Base-by-base conservation (phyloP, 2,329 filamentous ascomycete genomes). In the Thelonectria olida region DNA sequence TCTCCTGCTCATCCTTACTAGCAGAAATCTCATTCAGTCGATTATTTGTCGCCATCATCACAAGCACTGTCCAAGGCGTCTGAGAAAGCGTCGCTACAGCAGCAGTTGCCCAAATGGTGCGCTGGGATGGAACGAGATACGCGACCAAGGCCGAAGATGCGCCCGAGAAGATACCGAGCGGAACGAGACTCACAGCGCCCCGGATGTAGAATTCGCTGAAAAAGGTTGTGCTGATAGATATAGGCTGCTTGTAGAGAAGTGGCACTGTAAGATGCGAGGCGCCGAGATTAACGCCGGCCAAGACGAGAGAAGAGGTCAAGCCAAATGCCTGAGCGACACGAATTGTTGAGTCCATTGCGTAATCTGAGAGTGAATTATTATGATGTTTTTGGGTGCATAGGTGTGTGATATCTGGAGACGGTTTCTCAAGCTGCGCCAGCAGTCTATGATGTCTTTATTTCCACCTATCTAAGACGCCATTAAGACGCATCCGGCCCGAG, bases 171-270 rank as follows among this genome's bases (percentile, higher is more conserved):
- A 67, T 47, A 1, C 49, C 17, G 0, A 67, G 63, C 1, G 60
- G 65, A 0, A 67, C 65, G 2, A 67, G 52, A 2, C 55, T 49
- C 0, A 64, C 7, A 2, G 65, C 65, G 0, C 65, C 62, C 19
- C 51, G 60, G 10, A 25, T 61, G 15, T 67, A 67, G 31, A 67
- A 64, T 2, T 68, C 56, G 8, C 64, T 66, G 60, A 67, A 68
- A 27, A 67, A 66, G 5, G 62, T 27, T 2, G 60, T 64, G 44
- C 54, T 68, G 44, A 66, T 49, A 4, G 56, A 54, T 7, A 28
- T 57, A n/a, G 65, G 63, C 15, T 61, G 59, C 6, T 28, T 23
- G 7, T 68, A 67, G 10, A 67, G 63, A 7, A 68, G 39, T 3
- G 65, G 65, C 5, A 67, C 65, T 2, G 63, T 67, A 9, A 67